Evolutionary conservation across 768 basidiomycete species (phyloP).

Genomic region (Rhizopogon vesiculosus): DNA sequence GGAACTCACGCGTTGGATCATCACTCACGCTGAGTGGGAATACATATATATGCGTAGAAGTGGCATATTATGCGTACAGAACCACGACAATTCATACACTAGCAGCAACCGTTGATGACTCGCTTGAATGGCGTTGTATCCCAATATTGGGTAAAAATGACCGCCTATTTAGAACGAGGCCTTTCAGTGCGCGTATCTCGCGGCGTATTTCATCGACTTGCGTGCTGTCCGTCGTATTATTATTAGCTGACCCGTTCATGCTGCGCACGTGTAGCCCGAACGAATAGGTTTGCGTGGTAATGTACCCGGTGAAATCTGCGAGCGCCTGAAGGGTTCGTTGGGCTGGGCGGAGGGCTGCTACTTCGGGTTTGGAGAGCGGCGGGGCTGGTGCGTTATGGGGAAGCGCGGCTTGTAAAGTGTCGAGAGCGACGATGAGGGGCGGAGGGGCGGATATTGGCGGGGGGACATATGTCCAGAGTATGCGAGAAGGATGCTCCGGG

Average conservation of each 20-base stretch:
- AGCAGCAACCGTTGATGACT: background rate
- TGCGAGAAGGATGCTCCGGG: slow-evolving; percentile 17
- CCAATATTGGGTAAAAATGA: slow-evolving; percentile 17
- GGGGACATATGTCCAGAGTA: slow-evolving; percentile 36
- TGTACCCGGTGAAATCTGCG: slow-evolving; percentile 73
- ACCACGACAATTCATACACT: background rate
- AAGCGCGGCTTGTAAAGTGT: slow-evolving; percentile 16
- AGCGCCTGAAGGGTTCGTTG: slow-evolving; percentile 64
- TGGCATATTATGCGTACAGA: background rate
- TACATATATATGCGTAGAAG: background rate
- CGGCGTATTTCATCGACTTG: slow-evolving; percentile 67
- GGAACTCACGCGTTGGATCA: background rate
- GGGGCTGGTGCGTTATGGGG: slow-evolving; percentile 12
- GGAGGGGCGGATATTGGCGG: slow-evolving; percentile 22
- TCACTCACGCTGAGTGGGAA: background rate
- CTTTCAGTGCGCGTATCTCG: slow-evolving; percentile 76
- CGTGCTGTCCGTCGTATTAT: slow-evolving; percentile 15
- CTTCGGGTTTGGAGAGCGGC: slow-evolving; percentile 7
- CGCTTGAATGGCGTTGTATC: slow-evolving; percentile 5
- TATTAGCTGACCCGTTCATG: slow-evolving; percentile 6
- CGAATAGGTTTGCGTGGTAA: slow-evolving; percentile 67
- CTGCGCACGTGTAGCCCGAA: slow-evolving; percentile 15
- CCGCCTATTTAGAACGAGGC: slow-evolving; percentile 71
- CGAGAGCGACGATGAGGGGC: slow-evolving; percentile 22
- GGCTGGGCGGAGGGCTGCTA: slow-evolving; percentile 29